Conservation (phyloP, 2,329 filamentous ascomycete species). For the Sphaerostilbella broomeana region DNA sequence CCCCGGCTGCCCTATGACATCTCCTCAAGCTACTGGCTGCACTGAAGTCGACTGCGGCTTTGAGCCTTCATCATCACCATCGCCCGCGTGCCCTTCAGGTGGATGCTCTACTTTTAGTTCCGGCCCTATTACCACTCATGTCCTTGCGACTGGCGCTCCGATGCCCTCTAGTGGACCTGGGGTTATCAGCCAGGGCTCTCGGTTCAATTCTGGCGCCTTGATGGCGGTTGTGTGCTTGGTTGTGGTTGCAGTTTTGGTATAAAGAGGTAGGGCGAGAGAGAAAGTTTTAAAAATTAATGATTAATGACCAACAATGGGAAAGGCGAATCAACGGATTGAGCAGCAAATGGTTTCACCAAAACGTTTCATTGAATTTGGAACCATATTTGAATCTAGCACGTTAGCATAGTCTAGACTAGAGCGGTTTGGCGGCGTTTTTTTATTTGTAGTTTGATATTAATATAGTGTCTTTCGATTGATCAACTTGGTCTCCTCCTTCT, state of each 20-base stretch:
- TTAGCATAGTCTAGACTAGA: too few species aligned
- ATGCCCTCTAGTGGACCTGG: slow-evolving; percentile 5
- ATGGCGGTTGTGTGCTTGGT: background rate
- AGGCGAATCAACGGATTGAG: too few species aligned
- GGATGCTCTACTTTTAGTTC: background rate
- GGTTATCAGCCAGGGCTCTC: slow-evolving; percentile 11
- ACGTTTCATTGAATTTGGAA: too few species aligned
- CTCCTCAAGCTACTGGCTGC: background rate
- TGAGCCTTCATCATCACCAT: background rate
- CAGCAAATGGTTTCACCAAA: too few species aligned
- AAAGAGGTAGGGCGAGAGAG: too few species aligned
- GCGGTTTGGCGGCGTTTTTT: too few species aligned
- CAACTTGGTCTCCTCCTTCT: too few species aligned
- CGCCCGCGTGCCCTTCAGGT: slow-evolving; percentile 3
- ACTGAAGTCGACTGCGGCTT: background rate
- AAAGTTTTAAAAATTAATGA: too few species aligned
- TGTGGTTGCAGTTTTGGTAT: background rate
- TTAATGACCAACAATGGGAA: too few species aligned
- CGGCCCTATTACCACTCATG: background rate
- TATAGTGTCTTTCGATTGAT: too few species aligned
- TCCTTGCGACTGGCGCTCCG: background rate
- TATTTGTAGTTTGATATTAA: too few species aligned
- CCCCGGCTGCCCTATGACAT: background rate
- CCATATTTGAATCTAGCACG: too few species aligned
- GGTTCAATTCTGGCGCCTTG: slow-evolving; percentile 1